These are phyloP conservation scores for Castanopsis chinensis DNA, from an alignment of 306 rosid genomes.

Conservation along the genomic window DNA sequence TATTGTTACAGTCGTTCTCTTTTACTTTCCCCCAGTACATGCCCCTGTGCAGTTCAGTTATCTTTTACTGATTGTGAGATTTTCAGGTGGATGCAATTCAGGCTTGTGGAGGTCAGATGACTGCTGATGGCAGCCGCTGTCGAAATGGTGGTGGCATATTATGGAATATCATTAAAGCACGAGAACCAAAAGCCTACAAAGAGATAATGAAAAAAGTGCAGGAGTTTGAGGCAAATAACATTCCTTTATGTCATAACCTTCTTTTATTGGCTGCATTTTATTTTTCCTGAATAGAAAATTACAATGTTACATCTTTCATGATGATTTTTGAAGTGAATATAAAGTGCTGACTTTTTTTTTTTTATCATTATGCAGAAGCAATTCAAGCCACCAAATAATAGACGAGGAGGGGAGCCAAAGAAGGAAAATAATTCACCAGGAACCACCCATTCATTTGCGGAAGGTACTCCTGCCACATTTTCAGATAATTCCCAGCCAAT, in stretches of 20 bases:
- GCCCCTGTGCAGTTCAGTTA: not conserved
- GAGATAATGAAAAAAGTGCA: constrained; percentile 86
- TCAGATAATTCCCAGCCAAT: constrained; percentile 14
- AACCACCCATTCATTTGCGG: constrained; percentile 4
- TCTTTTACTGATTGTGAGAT: constrained; percentile 20
- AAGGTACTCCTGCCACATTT: not conserved
- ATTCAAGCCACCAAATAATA: constrained; percentile 52
- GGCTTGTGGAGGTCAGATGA: constrained; percentile 88
- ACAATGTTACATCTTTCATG: not conserved
- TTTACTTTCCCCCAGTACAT: constrained; percentile 3
- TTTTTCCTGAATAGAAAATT: not conserved
- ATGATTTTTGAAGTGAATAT: not conserved
- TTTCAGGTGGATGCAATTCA: constrained; percentile 81
- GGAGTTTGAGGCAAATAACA: constrained; percentile 67
- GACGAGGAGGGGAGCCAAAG: constrained; percentile 32
- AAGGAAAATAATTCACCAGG: constrained; percentile 33
- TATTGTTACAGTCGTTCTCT: constrained; percentile 6
- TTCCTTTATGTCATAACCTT: constrained; percentile 10
- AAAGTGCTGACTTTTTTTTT: not conserved
- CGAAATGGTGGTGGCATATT: constrained; percentile 85
- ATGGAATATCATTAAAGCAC: constrained; percentile 61
- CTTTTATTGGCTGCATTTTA: not conserved
- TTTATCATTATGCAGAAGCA: constrained; percentile 59
- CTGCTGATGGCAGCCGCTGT: constrained; percentile 66
- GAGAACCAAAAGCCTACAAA: constrained; percentile 81